These are phyloP conservation scores for Babesia ovis DNA, from an alignment of 169 alveolate species.

Conservation along the genomic window DNA sequence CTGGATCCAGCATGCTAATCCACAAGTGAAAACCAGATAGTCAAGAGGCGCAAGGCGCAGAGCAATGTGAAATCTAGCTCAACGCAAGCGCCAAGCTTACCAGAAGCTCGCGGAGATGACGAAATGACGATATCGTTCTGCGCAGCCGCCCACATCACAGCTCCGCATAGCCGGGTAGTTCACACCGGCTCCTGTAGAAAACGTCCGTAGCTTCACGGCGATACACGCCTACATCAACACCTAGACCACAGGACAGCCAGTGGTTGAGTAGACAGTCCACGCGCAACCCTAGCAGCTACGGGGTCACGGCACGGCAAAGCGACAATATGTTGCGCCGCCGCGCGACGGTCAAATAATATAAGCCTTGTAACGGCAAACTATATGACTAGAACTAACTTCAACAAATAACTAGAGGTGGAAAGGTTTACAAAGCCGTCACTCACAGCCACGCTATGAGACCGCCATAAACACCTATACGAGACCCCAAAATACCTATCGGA, in stretches of 20 bases:
- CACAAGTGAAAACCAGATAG: background rate
- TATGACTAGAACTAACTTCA: background rate
- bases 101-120: background rate
- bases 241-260: no score
- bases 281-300: background rate
- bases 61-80: background rate
- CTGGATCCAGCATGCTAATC: conserved; percentile 5
- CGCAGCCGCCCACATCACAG: background rate
- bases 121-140: background rate
- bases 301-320: background rate
- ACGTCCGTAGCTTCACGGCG: background rate
- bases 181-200: background rate
- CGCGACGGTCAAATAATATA: background rate
- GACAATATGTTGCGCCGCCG: background rate
- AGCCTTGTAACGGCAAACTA: background rate
- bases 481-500: background rate
- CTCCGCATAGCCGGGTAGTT: background rate
- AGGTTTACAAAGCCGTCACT: background rate
- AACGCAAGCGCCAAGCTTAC: background rate
- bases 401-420: background rate
- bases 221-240: background rate
- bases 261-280: background rate
- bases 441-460: background rate
- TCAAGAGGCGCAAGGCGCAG: background rate
- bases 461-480: conserved; percentile 1